Evolutionary conservation across 352 stramenopile genomes (phyloP).

Genomic region (Pythium sukuiense): DNA sequence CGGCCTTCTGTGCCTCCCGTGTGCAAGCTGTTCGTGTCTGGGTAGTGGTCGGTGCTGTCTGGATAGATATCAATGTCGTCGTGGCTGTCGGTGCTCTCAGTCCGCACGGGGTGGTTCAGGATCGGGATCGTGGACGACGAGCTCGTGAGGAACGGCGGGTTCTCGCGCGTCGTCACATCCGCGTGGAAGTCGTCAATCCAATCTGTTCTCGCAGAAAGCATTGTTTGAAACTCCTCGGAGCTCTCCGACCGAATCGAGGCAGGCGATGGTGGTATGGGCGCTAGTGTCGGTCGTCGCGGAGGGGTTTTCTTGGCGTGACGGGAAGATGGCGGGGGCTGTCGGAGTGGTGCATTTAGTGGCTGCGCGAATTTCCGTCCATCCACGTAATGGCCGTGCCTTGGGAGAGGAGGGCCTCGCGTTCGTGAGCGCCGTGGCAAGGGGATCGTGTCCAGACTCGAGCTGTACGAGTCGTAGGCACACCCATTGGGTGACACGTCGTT

Average conservation of each 20-base stretch:
- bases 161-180: background rate
- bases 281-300: background rate
- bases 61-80: slow-evolving; percentile 15
- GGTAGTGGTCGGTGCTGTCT: background rate
- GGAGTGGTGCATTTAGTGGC: background rate
- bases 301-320: background rate
- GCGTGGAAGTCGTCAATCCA: background rate
- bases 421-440: background rate
- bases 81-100: background rate
- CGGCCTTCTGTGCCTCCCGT: background rate
- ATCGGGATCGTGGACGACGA: slow-evolving; percentile 11
- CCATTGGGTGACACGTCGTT: background rate
- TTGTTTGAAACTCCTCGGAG: background rate
- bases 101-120: background rate
- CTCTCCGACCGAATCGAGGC: background rate
- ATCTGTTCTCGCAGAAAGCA: background rate
- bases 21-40: background rate
- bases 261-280: background rate
- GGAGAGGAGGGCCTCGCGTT: background rate
- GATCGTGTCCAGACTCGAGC: background rate
- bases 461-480: background rate
- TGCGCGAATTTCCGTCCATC: background rate
- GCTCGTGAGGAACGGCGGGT: background rate
- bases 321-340: background rate
- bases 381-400: background rate